Conservation (phyloP, 768 basidiomycete genomes). For the Hericium rajendrae region DNA sequence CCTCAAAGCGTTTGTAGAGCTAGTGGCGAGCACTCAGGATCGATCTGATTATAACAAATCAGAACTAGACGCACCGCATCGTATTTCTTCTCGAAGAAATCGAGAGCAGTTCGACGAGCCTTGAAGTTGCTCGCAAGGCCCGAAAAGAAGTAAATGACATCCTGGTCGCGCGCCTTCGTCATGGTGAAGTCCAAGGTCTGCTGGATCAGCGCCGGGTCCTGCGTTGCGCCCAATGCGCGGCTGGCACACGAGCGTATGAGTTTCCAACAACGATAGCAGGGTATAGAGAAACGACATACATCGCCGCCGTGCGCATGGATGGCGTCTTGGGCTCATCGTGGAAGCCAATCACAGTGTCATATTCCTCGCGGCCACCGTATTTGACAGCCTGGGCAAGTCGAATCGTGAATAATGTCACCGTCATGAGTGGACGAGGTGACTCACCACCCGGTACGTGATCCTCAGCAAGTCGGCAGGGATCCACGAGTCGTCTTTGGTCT, state of each 20-base stretch:
- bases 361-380: constrained; percentile 67
- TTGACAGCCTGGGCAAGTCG: constrained; percentile 45
- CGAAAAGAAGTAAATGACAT: constrained; percentile 53
- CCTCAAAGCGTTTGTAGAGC: constrained; percentile 8
- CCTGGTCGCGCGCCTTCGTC: constrained; percentile 45
- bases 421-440: constrained; percentile 11
- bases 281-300: constrained; percentile 31
- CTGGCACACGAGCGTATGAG: constrained; percentile 26
- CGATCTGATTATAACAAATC: neutral
- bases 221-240: constrained; percentile 51
- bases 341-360: constrained; percentile 57
- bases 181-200: constrained; percentile 56
- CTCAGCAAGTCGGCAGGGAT: constrained; percentile 76
- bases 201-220: constrained; percentile 45
- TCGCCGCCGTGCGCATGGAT: constrained; percentile 58
- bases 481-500: constrained; percentile 61
- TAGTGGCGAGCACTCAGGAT: too few relatives aligned
- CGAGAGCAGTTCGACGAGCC: constrained; percentile 41
- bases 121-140: constrained; percentile 47
- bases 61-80: constrained; percentile 34
- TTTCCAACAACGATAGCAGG: neutral
- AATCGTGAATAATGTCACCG: neutral
- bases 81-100: constrained; percentile 66
- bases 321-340: constrained; percentile 70
- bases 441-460: constrained; percentile 42